Base-by-base conservation (phyloP, 2,329 filamentous ascomycete genomes). In the Lachnellula arida region DNA sequence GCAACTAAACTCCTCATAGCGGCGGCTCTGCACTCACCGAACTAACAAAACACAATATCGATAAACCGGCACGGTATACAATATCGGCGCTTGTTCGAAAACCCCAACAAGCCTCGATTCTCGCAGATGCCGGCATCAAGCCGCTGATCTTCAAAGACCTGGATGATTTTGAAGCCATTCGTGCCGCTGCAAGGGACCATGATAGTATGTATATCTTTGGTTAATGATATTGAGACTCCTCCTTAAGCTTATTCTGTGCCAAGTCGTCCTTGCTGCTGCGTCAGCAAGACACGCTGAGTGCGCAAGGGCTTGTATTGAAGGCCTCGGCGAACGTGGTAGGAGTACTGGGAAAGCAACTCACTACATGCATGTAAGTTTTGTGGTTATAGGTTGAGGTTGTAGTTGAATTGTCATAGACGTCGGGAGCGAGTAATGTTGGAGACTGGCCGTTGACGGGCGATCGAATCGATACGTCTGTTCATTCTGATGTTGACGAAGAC, bases 251-350 rank as follows among this genome's bases (percentile, higher is more conserved):
- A 37, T 42, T 25, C 6, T 52, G 22, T 19, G 12, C 17, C 2
- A 46, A 64, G 66, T 78, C 52, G 71, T 80, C 7, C 72, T 81
- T 49, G 73, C 77, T 60, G 70, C 74, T 0, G 73, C 74, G 1
- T 63, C 65, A 2, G 73, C 74, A 5, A 75, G 65, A 53, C 72
- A 79, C 59, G 47, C 67, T 1, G 44, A 60, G 0, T 70, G 71
- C 3, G 74, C 74, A 0, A 68, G 67, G 51, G 76, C 77, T 0
- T 60, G 79, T 34, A 67, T 80, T 2, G 60, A 64, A 1, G 78
- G 77, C 0, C 70, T 81, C 0, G 71, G 67, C 0, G 65, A 72
- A 34, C 69, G 75, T 5, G 68, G 70, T 51, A 68, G 68, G 42
- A 43, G 57, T 0, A 74, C 71, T 0, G 71, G 71, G 0, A 65